Base-by-base conservation (phyloP, 768 basidiomycete species). In the Porphyrellus cyaneotinctus region DNA sequence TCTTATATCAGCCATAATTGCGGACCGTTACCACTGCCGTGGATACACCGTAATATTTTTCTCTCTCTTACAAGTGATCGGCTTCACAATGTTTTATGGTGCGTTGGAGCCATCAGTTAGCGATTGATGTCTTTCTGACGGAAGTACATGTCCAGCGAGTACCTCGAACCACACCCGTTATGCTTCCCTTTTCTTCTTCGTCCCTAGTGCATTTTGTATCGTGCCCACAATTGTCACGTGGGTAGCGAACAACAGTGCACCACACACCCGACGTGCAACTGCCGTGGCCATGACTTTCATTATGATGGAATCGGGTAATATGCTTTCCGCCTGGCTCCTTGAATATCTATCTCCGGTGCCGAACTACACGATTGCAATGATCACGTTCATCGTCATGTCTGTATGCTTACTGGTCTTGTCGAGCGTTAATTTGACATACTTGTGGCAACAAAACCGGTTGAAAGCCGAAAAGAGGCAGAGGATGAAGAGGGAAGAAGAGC, bases 201-300 rank as follows among this genome's bases (percentile, higher is more conserved):
- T 83, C 22, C 65, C 77, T 0, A 81, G 82, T 18, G 70, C 76
- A 0, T 84, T 82, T 64, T 44, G 50, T n/a, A 63, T 73, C 1
- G 79, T 77, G 2, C 82, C 84, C 0, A 70, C 81, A 0, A 61
- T 81, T n/a, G 75, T 73, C 2, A 76, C 83, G 0, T 86, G 84
- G 84, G 68, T 74, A 45, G 75, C 82, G 15, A 85, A 85, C 66
- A 86, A 85, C 65, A 73, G 79, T 6, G 70, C 78, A 6, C 84
- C 84, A 0, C 75, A 82, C 54, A 67, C 71, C 22, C 72, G 81
- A 30, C 77, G 84, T 7, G 84, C 83, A 2, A 83, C 83, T 1
- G 72, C 77, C 23, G 74, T 85, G 43, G 83, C 81, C 12, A 69
- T 83, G n/a, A 72, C 74, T 1, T 80, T 80, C 52, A 79, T 77